Evolutionary conservation across 495 filamentous ascomycete species (phyloP).

Genomic region (Neurospora pannonica): DNA sequence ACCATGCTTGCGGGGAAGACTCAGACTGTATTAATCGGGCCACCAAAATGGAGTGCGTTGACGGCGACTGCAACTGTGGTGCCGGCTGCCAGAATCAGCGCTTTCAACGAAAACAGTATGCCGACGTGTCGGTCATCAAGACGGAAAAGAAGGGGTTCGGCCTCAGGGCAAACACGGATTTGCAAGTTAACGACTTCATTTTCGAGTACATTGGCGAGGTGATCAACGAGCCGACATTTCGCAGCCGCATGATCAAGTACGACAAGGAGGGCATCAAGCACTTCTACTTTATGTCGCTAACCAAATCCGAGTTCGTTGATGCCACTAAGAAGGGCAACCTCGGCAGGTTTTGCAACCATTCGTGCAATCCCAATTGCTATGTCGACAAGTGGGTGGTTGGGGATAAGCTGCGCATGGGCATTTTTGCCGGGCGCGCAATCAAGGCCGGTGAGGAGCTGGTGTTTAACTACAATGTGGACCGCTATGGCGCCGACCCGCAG

Average conservation of each 20-base stretch:
- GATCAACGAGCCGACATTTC: conserved; percentile 84
- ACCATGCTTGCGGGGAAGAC: conserved; percentile 88
- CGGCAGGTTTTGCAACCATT: conserved; percentile 97
- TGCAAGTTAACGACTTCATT: conserved; percentile 79
- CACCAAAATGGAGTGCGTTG: conserved; percentile 93
- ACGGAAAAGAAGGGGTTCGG: conserved; percentile 97
- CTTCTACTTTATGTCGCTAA: conserved; percentile 99
- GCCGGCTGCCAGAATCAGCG: conserved; percentile 85
- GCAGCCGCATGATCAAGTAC: conserved; percentile 80
- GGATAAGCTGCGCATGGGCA: conserved; percentile 98
- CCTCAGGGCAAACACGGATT: conserved; percentile 66
- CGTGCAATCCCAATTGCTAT: conserved; percentile 97
- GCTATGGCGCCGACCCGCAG: conserved; percentile 93
- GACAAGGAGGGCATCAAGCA: conserved; percentile 94
- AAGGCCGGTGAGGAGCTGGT: conserved; percentile 88
- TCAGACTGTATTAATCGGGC: conserved; percentile 98
- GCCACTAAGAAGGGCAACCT: conserved; percentile 95
- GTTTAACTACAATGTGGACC: conserved; percentile 99
- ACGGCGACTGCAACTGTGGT: conserved; percentile 77
- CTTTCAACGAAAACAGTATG: conserved; percentile 85
- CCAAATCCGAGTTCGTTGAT: conserved; percentile 93
- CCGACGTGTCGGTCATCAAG: conserved; percentile 86
- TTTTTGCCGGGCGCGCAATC: conserved; percentile 85
- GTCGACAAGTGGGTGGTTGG: conserved; percentile 99
- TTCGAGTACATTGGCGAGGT: conserved; percentile 99